Percentiles rank a stretch among this genome's conserved stretches.
phyloP scores from a whole-genome alignment of 169 alveolate genomes.

The Babesia ovis region DNA sequence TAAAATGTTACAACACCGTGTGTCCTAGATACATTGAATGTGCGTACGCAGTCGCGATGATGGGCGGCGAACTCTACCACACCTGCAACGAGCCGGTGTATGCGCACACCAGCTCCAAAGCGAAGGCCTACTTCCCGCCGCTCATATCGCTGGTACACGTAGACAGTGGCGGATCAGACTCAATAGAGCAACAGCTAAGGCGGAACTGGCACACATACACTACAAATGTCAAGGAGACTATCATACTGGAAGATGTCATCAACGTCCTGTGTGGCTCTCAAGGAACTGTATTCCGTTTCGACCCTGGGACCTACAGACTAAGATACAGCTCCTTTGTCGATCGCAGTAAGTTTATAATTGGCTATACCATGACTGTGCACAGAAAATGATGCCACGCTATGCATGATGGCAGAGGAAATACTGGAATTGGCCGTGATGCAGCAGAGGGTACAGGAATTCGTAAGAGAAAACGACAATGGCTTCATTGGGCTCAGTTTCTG shows the following conservation, averaged over 20 bases:
- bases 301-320: conserved; percentile 7
- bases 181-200: conserved; percentile 13
- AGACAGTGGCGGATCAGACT: not conserved
- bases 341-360: not conserved
- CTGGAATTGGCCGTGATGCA: conserved; percentile 49
- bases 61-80: conserved; percentile 27
- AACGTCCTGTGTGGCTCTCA: conserved; percentile 58
- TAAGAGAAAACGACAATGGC: conserved; percentile 22
- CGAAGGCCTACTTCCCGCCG: conserved; percentile 30
- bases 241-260: conserved; percentile 41
- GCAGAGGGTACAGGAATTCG: conserved; percentile 36
- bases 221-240: conserved; percentile 33
- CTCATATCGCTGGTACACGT: conserved; percentile 17
- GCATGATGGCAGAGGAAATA: conserved; percentile 43
- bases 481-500: conserved; percentile 42
- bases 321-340: conserved; percentile 22
- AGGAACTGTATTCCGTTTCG: conserved; percentile 21
- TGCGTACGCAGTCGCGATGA: not conserved
- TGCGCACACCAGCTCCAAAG: not conserved
- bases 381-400: conserved; percentile 40
- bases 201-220: conserved; percentile 37
- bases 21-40: not conserved
- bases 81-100: conserved; percentile 28
- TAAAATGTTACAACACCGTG: not conserved
- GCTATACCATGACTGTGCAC: not conserved